phyloP scores from a whole-genome alignment of 1,139 yeast genomes.

The Candida gigantensis region DNA sequence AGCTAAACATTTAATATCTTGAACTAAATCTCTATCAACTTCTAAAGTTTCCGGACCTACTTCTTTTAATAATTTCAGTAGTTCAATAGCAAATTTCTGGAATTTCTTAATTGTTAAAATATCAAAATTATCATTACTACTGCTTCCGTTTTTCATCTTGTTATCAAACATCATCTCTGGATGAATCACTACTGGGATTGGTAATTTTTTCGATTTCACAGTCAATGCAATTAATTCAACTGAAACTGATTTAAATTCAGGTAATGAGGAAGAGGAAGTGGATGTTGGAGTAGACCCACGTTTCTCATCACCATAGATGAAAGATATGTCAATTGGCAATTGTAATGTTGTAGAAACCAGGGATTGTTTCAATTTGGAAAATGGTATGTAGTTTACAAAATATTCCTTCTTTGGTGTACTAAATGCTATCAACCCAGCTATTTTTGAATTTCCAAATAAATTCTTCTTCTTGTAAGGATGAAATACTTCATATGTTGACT shows the following conservation, averaged over 20 bases:
- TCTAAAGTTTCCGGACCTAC: conserved; percentile 26
- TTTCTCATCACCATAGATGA: conserved; percentile 21
- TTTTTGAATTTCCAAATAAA: conserved; percentile 32
- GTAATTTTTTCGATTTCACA: conserved; percentile 31
- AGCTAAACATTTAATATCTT: conserved; percentile 37
- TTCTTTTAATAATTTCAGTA: conserved; percentile 28
- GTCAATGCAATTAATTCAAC: conserved; percentile 37
- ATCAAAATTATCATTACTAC: conserved; percentile 32
- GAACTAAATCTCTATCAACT: conserved; percentile 26
- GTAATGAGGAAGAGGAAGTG: conserved; percentile 22
- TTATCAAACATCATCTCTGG: conserved; percentile 40
- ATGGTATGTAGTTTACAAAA: conserved; percentile 24
- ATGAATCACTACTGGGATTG: conserved; percentile 40
- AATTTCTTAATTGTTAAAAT: conserved; percentile 31
- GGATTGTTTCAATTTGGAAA: conserved; percentile 3
- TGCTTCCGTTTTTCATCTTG: conserved; percentile 20
- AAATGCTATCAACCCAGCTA: conserved; percentile 35
- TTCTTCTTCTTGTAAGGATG: conserved; percentile 34
- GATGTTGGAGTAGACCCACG: no score
- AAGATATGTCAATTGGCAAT: conserved; percentile 32
- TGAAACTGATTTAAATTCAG: conserved; percentile 31
- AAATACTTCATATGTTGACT: conserved; percentile 30
- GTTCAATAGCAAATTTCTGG: conserved; percentile 33
- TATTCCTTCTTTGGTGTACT: conserved; percentile 33
- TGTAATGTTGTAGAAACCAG: conserved; percentile 18